phyloP scores from a whole-genome alignment of 1,284 basidiomycete species.

The Cerrena zonata region DNA sequence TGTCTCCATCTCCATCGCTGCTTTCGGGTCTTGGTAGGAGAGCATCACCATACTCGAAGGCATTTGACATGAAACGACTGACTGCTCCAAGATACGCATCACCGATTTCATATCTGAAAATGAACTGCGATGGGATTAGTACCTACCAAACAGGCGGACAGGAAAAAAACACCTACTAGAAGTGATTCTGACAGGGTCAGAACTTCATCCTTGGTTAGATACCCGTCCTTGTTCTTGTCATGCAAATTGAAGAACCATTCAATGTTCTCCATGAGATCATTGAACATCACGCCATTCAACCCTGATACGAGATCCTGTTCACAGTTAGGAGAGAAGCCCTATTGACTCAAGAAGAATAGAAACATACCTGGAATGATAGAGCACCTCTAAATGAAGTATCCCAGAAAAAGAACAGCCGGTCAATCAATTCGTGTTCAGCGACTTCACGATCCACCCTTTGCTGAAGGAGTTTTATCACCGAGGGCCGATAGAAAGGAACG shows the following conservation, averaged over 20 bases:
- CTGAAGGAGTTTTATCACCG: slow-evolving; percentile 31
- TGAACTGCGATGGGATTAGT: slow-evolving; percentile 60
- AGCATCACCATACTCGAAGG: slow-evolving; percentile 92
- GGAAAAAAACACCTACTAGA: slow-evolving; percentile 53
- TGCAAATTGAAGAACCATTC: slow-evolving; percentile 98
- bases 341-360: background rate
- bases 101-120: slow-evolving; percentile 95
- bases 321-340: background rate
- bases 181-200: slow-evolving; percentile 91
- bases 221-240: slow-evolving; percentile 93
- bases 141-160: background rate
- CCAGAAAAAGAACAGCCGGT: slow-evolving; percentile 87
- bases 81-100: slow-evolving; percentile 95
- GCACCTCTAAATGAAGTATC: slow-evolving; percentile 76
- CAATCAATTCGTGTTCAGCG: slow-evolving; percentile 79
- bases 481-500: background rate
- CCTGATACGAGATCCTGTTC: slow-evolving; percentile 83
- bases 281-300: slow-evolving; percentile 88
- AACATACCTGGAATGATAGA: slow-evolving; percentile 75
- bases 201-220: slow-evolving; percentile 92
- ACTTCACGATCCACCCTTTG: slow-evolving; percentile 75
- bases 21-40: slow-evolving; percentile 52
- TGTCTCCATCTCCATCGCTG: slow-evolving; percentile 39
- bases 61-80: slow-evolving; percentile 93
- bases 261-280: slow-evolving; percentile 95